These are phyloP conservation scores for Marchantia polymorpha DNA, from an alignment of 225 moss, liverwort and hornwort species.

Conservation along the genomic window DNA sequence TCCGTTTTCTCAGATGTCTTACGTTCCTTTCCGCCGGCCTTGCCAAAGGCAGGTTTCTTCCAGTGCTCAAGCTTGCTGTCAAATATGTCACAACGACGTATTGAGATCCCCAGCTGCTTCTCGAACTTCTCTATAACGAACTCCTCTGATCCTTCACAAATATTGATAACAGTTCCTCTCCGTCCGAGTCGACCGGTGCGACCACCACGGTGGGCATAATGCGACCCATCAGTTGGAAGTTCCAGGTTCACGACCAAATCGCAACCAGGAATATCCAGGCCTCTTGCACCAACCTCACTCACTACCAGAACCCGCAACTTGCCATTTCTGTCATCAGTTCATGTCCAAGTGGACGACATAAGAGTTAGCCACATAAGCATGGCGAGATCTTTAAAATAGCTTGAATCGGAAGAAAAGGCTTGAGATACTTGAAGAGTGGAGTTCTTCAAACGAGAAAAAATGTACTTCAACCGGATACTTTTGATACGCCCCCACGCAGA, in stretches of 20 bases:
- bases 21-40: neutral
- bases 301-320: conserved; percentile 77
- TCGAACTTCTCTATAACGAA: conserved; percentile 90
- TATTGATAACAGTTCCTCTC: conserved; percentile 81
- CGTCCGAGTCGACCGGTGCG: conserved; percentile 94
- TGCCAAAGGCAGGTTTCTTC: conserved; percentile 19
- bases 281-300: conserved; percentile 93
- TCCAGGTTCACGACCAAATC: conserved; percentile 93
- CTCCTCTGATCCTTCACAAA: conserved; percentile 93
- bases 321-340: conserved; percentile 52
- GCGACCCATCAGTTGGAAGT: conserved; percentile 89
- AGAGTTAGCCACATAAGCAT: neutral
- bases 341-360: neutral
- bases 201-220: conserved; percentile 94
- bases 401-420: no score
- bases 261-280: conserved; percentile 80
- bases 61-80: conserved; percentile 56
- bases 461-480: no score
- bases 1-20: conserved; percentile 3
- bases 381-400: no score
- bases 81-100: conserved; percentile 57
- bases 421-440: no score
- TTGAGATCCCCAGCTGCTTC: conserved; percentile 70
- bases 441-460: no score
- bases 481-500: no score